Base-by-base conservation (phyloP, 257 asterid genomes). In the Solanum chmielewskii region DNA sequence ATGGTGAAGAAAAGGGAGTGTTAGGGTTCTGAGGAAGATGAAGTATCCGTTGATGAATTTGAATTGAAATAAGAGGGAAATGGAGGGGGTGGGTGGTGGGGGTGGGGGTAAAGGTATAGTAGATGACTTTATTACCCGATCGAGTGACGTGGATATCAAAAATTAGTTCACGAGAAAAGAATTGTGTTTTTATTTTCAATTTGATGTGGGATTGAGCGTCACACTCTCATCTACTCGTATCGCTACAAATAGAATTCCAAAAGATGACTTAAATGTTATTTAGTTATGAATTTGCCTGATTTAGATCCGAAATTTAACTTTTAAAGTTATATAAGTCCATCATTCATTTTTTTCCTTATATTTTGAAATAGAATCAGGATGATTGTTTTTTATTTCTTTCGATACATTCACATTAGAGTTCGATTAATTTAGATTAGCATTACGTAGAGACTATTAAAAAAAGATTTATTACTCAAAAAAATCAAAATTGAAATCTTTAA, bases 31-130 rank as follows among this genome's bases (percentile, higher is more conserved):
- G 85, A 49, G 47, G 21, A 25, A 49, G 66, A 81, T 29, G 45
- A 81, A 81, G 69, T 81, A 81, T 44, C 70, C 85, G 85, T 81
- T 81, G 85, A 45, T 47, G 85, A 1, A 29, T 81, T 81, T 49
- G 85, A 81, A 81, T 81, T 49, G 70, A 49, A 81, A 81, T 81
- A 35, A 81, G 47, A 52, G 85, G 85, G 69, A 80, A 80, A 45
- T 27, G 16, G 7, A 14, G 6, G n/a, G 41, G 1, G 15, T 3
- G 8, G 3, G 7, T 5, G 35, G 27, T 10, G 35, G 27, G 42
- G 3, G 42, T 9, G 41, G 84, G 25, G 44, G 12, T 18, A 35
- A 71, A 35, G 45, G 1, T 71, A 35, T 71, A 33, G 27, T 71
- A 33, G 64, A 29, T 64, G 71, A 64, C 33, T n/a, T 66, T 0